Conservation (phyloP, 352 stramenopile species). For the Phytophthora podocarpi region DNA sequence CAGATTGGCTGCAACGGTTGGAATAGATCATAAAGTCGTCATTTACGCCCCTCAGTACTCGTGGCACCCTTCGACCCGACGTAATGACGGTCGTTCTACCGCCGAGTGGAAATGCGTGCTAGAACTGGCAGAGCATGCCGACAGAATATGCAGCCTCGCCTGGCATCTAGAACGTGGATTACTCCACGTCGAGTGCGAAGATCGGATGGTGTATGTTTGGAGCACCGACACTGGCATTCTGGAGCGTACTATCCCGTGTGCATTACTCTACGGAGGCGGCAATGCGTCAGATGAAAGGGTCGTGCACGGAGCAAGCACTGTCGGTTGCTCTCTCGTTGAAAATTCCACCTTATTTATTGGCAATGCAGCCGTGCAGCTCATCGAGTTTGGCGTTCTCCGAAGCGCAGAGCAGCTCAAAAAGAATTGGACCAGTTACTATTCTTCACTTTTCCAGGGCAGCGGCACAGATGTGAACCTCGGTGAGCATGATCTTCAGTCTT, state of each 20-base stretch:
- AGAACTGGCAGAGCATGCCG: conserved; percentile 66
- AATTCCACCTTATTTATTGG: conserved; percentile 62
- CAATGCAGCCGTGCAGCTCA: conserved; percentile 58
- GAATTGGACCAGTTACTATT: conserved; percentile 73
- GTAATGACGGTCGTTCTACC: conserved; percentile 3
- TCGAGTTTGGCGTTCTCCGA: conserved; percentile 68
- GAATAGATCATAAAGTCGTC: conserved; percentile 60
- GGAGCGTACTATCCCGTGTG: conserved; percentile 61
- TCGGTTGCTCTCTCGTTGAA: conserved; percentile 34
- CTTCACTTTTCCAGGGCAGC: conserved; percentile 24
- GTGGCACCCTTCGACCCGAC: conserved; percentile 32
- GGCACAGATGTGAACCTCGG: neutral
- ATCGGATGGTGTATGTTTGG: conserved; percentile 84
- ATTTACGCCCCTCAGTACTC: conserved; percentile 67
- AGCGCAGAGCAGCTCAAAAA: conserved; percentile 72
- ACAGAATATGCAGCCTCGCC: conserved; percentile 50
- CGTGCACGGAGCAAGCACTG: neutral
- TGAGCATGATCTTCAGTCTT: neutral
- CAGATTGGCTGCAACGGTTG: conserved; percentile 65
- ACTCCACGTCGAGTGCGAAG: conserved; percentile 70
- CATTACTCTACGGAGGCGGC: conserved; percentile 57
- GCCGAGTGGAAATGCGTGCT: conserved; percentile 70
- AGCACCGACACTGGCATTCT: conserved; percentile 77
- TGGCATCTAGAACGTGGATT: conserved; percentile 71
- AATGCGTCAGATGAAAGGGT: conserved; percentile 28